phyloP scores from a whole-genome alignment of 2,329 filamentous ascomycete genomes.

The Aspergillus sp. region DNA sequence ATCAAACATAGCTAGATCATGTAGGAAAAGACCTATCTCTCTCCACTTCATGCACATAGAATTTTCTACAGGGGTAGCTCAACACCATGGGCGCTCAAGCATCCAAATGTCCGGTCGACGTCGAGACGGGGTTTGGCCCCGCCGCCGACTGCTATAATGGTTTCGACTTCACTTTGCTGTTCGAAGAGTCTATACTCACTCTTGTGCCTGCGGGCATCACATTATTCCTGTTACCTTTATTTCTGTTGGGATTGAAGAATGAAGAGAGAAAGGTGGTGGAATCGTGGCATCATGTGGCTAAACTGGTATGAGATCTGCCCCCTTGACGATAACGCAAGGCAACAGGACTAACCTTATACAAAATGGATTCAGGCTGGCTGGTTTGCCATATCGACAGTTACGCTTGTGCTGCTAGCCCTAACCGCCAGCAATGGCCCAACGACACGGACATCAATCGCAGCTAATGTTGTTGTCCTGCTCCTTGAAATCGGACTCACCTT shows the following conservation, averaged over 20 bases:
- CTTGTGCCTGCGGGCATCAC: slow-evolving; percentile 17
- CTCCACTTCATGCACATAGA: not conserved
- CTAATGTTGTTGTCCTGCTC: not conserved
- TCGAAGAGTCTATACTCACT: slow-evolving; percentile 34
- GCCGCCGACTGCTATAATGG: slow-evolving; percentile 1
- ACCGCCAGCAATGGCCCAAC: not conserved
- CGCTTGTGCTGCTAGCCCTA: not conserved
- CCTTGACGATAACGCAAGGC: no score
- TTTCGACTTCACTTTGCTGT: slow-evolving; percentile 36
- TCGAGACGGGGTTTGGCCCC: not conserved
- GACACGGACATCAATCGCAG: not conserved
- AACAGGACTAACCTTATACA: no score
- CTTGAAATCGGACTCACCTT: not conserved
- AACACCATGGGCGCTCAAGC: not conserved
- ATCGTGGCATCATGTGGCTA: not conserved
- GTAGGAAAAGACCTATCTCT: not conserved
- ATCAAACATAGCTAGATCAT: not conserved
- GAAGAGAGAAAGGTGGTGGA: not conserved
- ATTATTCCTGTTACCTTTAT: not conserved
- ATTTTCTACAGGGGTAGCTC: not conserved
- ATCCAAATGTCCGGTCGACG: not conserved
- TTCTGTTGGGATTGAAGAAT: not conserved
- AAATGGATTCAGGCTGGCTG: not conserved
- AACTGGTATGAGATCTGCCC: not conserved
- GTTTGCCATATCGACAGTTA: not conserved